These are phyloP conservation scores for Aegilops longissima DNA, from an alignment of 176 grass and related monocot species.

Conservation along the genomic window DNA sequence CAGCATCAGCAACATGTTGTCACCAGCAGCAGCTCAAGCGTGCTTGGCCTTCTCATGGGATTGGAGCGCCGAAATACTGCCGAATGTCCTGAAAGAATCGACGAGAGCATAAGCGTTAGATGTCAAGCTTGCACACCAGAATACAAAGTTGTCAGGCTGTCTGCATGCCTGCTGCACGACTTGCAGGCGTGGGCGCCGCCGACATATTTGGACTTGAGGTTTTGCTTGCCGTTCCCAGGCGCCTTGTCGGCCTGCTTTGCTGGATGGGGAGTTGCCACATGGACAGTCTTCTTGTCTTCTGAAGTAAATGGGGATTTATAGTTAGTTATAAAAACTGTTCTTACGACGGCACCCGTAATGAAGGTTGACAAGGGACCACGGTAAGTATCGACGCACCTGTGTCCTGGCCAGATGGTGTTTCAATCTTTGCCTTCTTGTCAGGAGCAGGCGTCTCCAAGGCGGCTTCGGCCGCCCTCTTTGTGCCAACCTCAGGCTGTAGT, in stretches of 20 bases:
- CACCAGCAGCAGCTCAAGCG: slow-evolving; percentile 12
- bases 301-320: not conserved
- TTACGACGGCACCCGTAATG: not conserved
- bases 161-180: slow-evolving; percentile 65
- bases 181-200: slow-evolving; percentile 54
- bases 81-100: slow-evolving; percentile 31
- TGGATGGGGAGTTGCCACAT: slow-evolving; percentile 66
- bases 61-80: not conserved
- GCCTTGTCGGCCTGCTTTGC: slow-evolving; percentile 51
- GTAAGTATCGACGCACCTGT: slow-evolving; percentile 6
- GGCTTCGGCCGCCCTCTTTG: slow-evolving; percentile 53
- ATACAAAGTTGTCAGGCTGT: not conserved
- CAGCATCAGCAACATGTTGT: not conserved
- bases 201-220: slow-evolving; percentile 52
- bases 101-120: not conserved
- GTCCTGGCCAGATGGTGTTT: slow-evolving; percentile 49
- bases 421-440: slow-evolving; percentile 70
- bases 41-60: slow-evolving; percentile 42
- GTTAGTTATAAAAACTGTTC: not conserved
- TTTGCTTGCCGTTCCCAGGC: slow-evolving; percentile 46
- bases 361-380: not conserved
- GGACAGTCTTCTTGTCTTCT: slow-evolving; percentile 57
- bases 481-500: slow-evolving; percentile 47
- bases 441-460: slow-evolving; percentile 39
- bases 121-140: not conserved